Evolutionary conservation across 805 yeast species (phyloP).

Genomic region (Metschnikowia orientalis): DNA sequence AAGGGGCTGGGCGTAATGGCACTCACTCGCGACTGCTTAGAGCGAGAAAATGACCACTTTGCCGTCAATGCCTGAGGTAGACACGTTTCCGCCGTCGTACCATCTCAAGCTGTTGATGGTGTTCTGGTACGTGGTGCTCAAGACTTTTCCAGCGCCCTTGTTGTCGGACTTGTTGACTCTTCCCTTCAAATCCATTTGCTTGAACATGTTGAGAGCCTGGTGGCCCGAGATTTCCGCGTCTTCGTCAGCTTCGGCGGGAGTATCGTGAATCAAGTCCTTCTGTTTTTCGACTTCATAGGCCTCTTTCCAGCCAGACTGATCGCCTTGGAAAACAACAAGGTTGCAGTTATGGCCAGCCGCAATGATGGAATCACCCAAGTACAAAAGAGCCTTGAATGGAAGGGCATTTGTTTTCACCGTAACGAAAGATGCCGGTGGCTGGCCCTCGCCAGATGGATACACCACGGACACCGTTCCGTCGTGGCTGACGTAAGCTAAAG

Average conservation of each 20-base stretch:
- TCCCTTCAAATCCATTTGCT: conserved; percentile 94
- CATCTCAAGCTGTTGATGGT: conserved; percentile 67
- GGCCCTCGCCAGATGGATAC: conserved; percentile 66
- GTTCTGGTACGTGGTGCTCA: conserved; percentile 85
- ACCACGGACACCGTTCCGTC: conserved; percentile 81
- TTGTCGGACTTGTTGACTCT: conserved; percentile 44
- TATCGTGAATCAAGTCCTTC: conserved; percentile 44
- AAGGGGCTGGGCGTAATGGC: too few species aligned
- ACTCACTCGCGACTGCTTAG: too few species aligned
- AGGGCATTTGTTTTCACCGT: conserved; percentile 62
- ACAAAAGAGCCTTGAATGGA: conserved; percentile 76
- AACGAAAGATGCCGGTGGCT: conserved; percentile 57
- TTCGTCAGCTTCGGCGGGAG: conserved; percentile 36
- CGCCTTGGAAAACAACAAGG: conserved; percentile 79
- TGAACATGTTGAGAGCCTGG: conserved; percentile 86
- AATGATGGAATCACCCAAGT: conserved; percentile 61
- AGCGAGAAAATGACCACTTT: conserved; percentile 69
- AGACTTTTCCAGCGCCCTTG: conserved; percentile 32
- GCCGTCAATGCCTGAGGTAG: conserved; percentile 85
- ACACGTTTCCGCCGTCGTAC: conserved; percentile 44
- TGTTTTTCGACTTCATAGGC: conserved; percentile 51
- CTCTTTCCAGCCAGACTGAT: conserved; percentile 59
- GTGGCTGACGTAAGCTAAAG: conserved; percentile 77
- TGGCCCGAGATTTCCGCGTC: conserved; percentile 62
- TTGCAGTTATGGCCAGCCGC: conserved; percentile 93